Percentiles rank a stretch among this genome's conserved stretches.
These are phyloP conservation scores for Hirsutella rhossiliensis DNA, from an alignment of 2,329 filamentous ascomycete species.

Conservation along the genomic window DNA sequence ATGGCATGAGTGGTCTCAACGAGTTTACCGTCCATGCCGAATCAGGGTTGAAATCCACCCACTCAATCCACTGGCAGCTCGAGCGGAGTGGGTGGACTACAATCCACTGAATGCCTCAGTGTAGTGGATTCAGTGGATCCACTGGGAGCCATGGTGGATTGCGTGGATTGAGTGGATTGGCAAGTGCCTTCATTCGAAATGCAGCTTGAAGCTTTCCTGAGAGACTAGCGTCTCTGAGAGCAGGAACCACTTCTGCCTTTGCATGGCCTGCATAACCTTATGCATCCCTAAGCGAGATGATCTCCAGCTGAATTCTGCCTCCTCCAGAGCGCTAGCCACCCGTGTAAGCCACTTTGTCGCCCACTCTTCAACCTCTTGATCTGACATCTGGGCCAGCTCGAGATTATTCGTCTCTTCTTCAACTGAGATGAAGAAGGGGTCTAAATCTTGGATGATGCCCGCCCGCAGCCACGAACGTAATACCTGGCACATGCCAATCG, in stretches of 20 bases:
- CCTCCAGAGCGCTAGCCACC: not conserved
- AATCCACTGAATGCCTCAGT: not conserved
- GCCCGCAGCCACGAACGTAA: too few relatives aligned
- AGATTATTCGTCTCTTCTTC: not conserved
- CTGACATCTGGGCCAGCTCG: not conserved
- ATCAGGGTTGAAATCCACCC: not conserved
- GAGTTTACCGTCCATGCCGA: too few relatives aligned
- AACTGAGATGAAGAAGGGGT: too few relatives aligned
- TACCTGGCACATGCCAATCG: slow-evolving; percentile 1
- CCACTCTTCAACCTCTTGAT: too few relatives aligned
- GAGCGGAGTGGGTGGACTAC: not conserved
- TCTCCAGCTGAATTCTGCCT: not conserved
- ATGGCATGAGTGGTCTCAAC: too few relatives aligned
- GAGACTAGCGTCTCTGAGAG: too few relatives aligned
- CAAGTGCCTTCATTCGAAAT: too few relatives aligned
- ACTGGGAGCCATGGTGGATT: not conserved
- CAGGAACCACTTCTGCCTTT: too few relatives aligned
- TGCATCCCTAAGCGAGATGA: not conserved
- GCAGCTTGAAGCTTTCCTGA: too few relatives aligned
- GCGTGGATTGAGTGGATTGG: not conserved
- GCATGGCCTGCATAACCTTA: not conserved
- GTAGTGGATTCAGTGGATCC: not conserved
- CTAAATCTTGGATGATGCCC: too few relatives aligned
- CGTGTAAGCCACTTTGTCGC: not conserved
- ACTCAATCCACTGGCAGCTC: too few relatives aligned